A percentile compares a stretch with the other conserved stretches of the same genome.
phyloP scores from a whole-genome alignment of 495 filamentous ascomycete species.

The Neurospora sublineolata region DNA sequence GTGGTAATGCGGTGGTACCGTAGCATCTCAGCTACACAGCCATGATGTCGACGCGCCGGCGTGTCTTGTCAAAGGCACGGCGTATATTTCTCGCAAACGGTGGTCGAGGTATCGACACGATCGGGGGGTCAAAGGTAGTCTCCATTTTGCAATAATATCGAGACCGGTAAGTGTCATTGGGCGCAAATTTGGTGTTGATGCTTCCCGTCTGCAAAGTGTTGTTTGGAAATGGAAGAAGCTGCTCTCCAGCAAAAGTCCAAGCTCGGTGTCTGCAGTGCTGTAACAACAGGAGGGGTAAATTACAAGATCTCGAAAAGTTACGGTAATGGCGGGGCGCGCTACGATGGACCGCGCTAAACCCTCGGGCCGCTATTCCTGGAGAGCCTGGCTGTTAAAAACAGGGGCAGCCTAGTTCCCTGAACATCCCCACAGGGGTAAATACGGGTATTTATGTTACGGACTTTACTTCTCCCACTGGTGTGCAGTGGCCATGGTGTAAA shows the following conservation, averaged over 20 bases:
- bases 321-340: neutral
- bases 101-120: neutral
- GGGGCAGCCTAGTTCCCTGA: neutral
- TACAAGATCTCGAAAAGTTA: neutral
- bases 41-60: neutral
- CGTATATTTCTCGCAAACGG: neutral
- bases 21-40: neutral
- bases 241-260: neutral
- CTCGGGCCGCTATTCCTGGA: neutral
- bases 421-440: neutral
- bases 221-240: neutral
- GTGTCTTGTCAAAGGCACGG: neutral
- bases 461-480: too few relatives aligned
- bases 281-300: neutral
- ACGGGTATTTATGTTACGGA: too few relatives aligned
- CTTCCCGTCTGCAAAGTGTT: neutral
- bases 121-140: neutral
- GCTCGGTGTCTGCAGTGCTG: neutral
- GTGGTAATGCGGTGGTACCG: neutral
- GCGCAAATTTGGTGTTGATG: neutral
- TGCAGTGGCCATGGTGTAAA: neutral
- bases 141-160: neutral
- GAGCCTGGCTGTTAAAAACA: neutral
- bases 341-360: neutral
- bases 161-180: too few relatives aligned